phyloP scores from a whole-genome alignment of 768 basidiomycete species.

The Cyathus striatus region DNA sequence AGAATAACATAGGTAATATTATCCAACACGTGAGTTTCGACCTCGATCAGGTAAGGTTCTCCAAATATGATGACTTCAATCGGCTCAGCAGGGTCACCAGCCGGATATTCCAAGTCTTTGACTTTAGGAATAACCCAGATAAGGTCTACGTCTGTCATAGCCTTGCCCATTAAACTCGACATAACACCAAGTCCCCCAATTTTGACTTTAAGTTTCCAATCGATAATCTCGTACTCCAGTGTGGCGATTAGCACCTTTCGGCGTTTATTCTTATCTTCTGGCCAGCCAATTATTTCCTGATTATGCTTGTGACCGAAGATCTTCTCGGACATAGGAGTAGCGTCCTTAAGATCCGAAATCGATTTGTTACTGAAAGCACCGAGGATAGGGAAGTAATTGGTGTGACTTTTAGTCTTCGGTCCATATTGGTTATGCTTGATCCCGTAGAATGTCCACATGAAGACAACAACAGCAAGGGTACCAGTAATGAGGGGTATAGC shows the following conservation, averaged over 20 bases:
- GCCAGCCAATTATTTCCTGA: conserved; percentile 90
- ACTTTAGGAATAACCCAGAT: conserved; percentile 95
- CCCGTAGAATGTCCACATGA: conserved; percentile 96
- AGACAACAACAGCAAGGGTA: conserved; percentile 73
- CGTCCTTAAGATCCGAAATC: conserved; percentile 66
- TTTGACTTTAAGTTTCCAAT: conserved; percentile 98
- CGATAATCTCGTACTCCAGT: conserved; percentile 93
- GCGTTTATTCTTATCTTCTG: conserved; percentile 87
- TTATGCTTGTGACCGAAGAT: conserved; percentile 60
- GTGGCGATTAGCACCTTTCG: conserved; percentile 90
- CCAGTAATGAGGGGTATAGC: conserved; percentile 84
- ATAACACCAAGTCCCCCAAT: conserved; percentile 97
- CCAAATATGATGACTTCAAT: conserved; percentile 97
- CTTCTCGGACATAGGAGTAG: conserved; percentile 63
- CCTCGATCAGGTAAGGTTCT: conserved; percentile 92
- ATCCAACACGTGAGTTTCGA: conserved; percentile 88
- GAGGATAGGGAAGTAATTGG: conserved; percentile 87
- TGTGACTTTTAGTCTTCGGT: conserved; percentile 64
- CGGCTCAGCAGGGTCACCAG: conserved; percentile 87
- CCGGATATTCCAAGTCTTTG: conserved; percentile 89
- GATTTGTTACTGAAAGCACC: conserved; percentile 62
- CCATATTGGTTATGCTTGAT: conserved; percentile 94
- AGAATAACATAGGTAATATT: conserved; percentile 95
- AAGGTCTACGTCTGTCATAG: conserved; percentile 94
- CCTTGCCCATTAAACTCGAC: conserved; percentile 97